These are phyloP conservation scores for Flaveria linearis DNA, from an alignment of 129 eudicot genomes.

Conservation along the genomic window DNA sequence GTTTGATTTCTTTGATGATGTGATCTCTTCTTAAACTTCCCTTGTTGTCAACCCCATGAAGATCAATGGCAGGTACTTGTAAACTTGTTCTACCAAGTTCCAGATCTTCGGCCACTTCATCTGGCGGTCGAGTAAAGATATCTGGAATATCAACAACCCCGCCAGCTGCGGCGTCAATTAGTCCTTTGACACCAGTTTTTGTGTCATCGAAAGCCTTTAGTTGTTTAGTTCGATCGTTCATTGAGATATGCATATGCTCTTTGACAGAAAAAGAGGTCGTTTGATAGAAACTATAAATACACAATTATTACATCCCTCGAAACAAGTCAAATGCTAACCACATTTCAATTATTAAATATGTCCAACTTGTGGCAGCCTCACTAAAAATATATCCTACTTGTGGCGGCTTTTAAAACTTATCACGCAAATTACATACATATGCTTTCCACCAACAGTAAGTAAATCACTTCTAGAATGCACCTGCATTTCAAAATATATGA, in stretches of 20 bases:
- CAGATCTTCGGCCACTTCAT: conserved; percentile 35
- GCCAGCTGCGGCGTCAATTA: conserved; percentile 35
- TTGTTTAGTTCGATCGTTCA: conserved; percentile 23
- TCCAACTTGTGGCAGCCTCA: not conserved
- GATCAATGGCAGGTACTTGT: conserved; percentile 37
- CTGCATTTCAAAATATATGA: too few species aligned
- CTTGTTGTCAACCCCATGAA: conserved; percentile 17
- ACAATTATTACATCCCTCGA: not conserved
- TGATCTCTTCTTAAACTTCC: conserved; percentile 13
- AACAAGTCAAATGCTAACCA: not conserved
- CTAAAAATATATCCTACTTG: too few species aligned
- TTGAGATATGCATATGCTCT: conserved; percentile 15
- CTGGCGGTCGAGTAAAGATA: conserved; percentile 32
- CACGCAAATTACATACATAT: too few species aligned
- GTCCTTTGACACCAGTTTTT: conserved; percentile 37
- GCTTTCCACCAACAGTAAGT: too few species aligned
- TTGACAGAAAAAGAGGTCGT: not conserved
- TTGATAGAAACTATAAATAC: not conserved
- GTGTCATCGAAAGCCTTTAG: conserved; percentile 35
- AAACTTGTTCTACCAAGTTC: conserved; percentile 20
- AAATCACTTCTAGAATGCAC: too few species aligned
- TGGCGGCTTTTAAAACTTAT: too few species aligned
- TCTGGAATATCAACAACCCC: conserved; percentile 27
- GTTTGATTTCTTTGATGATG: conserved; percentile 22
- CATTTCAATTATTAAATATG: not conserved